Base-by-base conservation (phyloP, 2,329 filamentous ascomycete species). In the Neofusicoccum laricinum region DNA sequence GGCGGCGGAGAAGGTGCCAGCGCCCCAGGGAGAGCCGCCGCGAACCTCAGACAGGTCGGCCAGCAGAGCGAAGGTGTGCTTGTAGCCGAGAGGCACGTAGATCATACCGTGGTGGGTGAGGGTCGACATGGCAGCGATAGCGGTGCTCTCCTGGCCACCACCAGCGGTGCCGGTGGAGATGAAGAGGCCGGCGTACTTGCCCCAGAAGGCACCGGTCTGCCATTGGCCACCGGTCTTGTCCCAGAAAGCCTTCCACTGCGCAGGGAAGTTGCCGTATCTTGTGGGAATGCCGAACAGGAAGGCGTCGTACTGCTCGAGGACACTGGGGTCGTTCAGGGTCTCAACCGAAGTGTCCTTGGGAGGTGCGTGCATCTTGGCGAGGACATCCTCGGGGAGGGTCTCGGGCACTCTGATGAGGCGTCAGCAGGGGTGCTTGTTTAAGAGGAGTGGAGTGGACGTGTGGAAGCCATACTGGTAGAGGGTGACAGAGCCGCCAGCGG, bases 271-370 rank as follows among this genome's bases (percentile, higher is more conserved):
- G 72, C 95, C 95, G 82, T 92, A 99, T 70, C 95, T 88, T 59
- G 95, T 99, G 66, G 95, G 95, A 77, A 98, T 95, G 70, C 95
- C 95, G 72, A 98, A 86, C 68, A 99, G 88, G 83, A 97, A 89
- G 70, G 83, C 95, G 74, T 98, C 93, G 82, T 96, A 98, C 61
- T 82, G 68, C 74, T 88, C 86, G 48, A 97, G 88, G 36, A 77
- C 81, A 12, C 84, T 76, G 57, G 85, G 83, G 71, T 84, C 81
- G 66, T 88, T 83, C 70, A 92, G 77, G 65, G 88, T 70, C 17
- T 73, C 85, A 76, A 95, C 81, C 74, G 86, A 83, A 68, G 84
- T 76, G 72, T 85, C 78, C 83, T 97, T 96, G 69, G 88, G 75
- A 4, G 93, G 90, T 34, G 95, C 95, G 81, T 96, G 80, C 93